Evolutionary conservation across 106 monocot genomes (phyloP), one percentile per base, ranked within the genome.

Genomic region (Acorus calamus): DNA sequence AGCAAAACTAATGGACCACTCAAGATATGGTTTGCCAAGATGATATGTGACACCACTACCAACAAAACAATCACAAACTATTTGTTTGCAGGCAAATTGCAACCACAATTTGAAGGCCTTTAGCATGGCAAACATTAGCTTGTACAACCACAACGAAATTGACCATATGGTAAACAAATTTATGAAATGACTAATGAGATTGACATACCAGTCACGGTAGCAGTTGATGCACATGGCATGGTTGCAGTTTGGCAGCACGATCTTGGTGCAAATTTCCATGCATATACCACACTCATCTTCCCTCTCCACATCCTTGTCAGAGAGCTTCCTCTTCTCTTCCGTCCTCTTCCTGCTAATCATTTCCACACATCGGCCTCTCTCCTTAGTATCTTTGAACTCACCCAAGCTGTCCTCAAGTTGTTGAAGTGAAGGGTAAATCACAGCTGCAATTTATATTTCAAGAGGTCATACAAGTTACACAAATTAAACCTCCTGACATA

Each of bases 211-310:
- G 62, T 91, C 96, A 49, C 76, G 81, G 42, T 80, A 96, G 66
- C 90, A 96, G 58, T 91, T 96, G 62, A 96, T 85, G 75, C 87
- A 91, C 90, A 96, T 96, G 0, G 84, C 91, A 73, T 96, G 96
- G 66, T 80, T 91, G 85, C 90, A 96, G 52, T 71, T 87, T 1
- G 96, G 96, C 4, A 96, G 68, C 8, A 90, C 86, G 74, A 90
- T 94, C 65, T 89, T 93, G 41, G 89, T 89, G 69, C 83, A 89
- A 60, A 75, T 60, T 76, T 93, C 88, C 86, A 89, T 66, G 52
- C 89, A 89, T 52, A 89, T 89, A 2, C 86, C 86, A 66, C 89
- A 94, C 44, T 94, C 86, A 61, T 86, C 76, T 14, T 89, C 89
- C 55, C 81, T 83, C 56, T 89, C 89, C 52, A 47, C 8, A 52